Base-by-base conservation (phyloP, 2,329 filamentous ascomycete genomes). In the Paraphoma sp. region DNA sequence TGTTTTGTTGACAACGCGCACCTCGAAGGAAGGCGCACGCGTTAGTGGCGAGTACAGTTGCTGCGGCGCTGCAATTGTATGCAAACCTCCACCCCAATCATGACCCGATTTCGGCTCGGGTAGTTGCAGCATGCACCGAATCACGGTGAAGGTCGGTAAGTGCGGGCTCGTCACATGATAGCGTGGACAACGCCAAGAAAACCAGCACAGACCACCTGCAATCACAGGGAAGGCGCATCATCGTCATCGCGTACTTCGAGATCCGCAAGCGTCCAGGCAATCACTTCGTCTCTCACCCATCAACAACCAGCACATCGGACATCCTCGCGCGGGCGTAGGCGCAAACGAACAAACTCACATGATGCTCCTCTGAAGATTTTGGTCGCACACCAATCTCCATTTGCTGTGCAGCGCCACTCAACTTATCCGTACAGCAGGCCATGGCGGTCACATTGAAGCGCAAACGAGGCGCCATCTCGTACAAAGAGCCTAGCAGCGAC, bases 401-500 rank as follows among this genome's bases (percentile, higher is more conserved):
- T n/a, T 6, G 42, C 45, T 38, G 23, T 29, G 9, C 12, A 47
- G 18, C 31, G 10, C 14, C 31, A 8, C n/a, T 40, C 44, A 28
- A 33, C 40, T 45, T 48, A 18, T 47, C 42, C 46, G 40, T 36
- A 30, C 46, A 36, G 40, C 52, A 23, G 17, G 60, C 53, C 57
- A 74, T 74, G 71, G 65, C 63, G 38, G 57, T 65, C 16, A 67
- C 63, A 40, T 60, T 71, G 53, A 76, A 76, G 62, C 74, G 75
- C 64, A 76, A 73, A 60, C 64, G 74, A 45, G 70, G 60, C 45
- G 57, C 68, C 44, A 65, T 77, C 42, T 77, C 74, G 30, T 77
- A 77, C 51, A 71, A 66, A 50, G 75, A 77, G 53, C 69, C 69
- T 33, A 76, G 71, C 52, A 75, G 67, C 52, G 71, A 74, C 23